Evolutionary conservation across 2,329 filamentous ascomycete species (phyloP), one percentile per base, ranked within the genome.

Genomic region (Diplodia mutila): DNA sequence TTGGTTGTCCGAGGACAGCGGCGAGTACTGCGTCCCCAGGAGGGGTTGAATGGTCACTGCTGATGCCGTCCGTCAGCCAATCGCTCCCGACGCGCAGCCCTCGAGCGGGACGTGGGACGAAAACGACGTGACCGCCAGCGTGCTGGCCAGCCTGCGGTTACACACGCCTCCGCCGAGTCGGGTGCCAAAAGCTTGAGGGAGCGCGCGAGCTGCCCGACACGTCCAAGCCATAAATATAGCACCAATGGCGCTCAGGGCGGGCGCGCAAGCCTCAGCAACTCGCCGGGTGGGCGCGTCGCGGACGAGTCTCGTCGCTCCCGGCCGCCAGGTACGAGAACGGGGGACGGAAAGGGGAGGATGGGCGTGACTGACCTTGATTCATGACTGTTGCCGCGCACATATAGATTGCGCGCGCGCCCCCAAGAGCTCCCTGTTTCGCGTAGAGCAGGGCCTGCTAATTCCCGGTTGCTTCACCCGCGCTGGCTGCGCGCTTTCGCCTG

Each of bases 371-470:
- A 67, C 65, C 65, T 61, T 67, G 53, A 18, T 67, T 67, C 65
- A 67, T 67, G 53, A 57, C 48, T 21, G n/a, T 49, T 37, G 64
- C 64, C 8, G 64, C 64, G 52, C 52, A 66, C 64, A 66, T 66
- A 37, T 66, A 65, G 63, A 65, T 42, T 42, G 37, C 52, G 39
- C 59, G 59, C 57, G 23, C 57, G 54, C 57, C 39, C n/a, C 57
- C 39, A 37, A 99, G 86, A 2, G 77, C 78, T 18, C 84, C 86
- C 79, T 99, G 95, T 53, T 92, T 92, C 25, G 83, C 78, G 78
- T 97, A 99, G 8, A 99, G 85, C 64, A 85, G 85, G 69, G 92
- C 87, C 59, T 91, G 89, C 29, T 90, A 34, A 34, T 12, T 81
- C 34, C 37, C 34, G 54, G 54, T 37, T 25, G 37, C 37, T 48